phyloP scores from a whole-genome alignment of 805 yeast genomes.

The Ogataea sp. region DNA sequence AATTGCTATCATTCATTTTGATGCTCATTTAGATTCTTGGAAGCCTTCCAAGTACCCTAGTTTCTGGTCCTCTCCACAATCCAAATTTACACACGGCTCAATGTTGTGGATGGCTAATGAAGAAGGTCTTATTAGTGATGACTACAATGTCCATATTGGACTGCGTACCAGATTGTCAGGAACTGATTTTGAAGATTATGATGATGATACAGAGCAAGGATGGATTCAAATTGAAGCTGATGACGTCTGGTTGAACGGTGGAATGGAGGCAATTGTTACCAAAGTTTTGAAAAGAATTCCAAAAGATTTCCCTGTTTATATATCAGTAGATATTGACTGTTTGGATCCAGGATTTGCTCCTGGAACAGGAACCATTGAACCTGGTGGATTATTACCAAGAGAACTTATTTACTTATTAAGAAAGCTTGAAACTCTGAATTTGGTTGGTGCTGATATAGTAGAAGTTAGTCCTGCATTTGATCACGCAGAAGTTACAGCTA shows the following conservation, averaged over 20 bases:
- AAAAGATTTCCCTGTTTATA: conserved; percentile 56
- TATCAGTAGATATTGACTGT: conserved; percentile 70
- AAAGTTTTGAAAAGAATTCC: conserved; percentile 49
- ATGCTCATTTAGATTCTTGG: conserved; percentile 84
- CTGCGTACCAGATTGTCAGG: conserved; percentile 68
- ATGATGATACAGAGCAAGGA: conserved; percentile 62
- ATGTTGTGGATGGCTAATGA: conserved; percentile 77
- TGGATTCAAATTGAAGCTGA: conserved; percentile 64
- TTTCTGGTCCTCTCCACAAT: conserved; percentile 24
- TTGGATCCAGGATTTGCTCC: conserved; percentile 51
- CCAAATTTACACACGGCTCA: conserved; percentile 72
- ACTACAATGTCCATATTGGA: conserved; percentile 66
- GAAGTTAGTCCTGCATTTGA: conserved; percentile 61
- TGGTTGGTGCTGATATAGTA: conserved; percentile 51
- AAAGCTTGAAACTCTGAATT: conserved; percentile 32
- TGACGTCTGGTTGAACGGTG: conserved; percentile 65
- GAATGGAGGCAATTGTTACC: conserved; percentile 37
- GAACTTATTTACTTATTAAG: conserved; percentile 43
- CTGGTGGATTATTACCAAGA: conserved; percentile 52
- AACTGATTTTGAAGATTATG: conserved; percentile 47
- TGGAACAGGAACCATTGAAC: conserved; percentile 54
- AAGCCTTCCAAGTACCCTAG: conserved; percentile 60
- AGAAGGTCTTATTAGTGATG: conserved; percentile 53
- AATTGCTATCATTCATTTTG: conserved; percentile 70
- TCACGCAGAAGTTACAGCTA: conserved; percentile 55